Evolutionary conservation across 1,284 basidiomycete genomes (phyloP), one percentile per base, ranked within the genome.

Genomic region (Ceratobasidium sp.): DNA sequence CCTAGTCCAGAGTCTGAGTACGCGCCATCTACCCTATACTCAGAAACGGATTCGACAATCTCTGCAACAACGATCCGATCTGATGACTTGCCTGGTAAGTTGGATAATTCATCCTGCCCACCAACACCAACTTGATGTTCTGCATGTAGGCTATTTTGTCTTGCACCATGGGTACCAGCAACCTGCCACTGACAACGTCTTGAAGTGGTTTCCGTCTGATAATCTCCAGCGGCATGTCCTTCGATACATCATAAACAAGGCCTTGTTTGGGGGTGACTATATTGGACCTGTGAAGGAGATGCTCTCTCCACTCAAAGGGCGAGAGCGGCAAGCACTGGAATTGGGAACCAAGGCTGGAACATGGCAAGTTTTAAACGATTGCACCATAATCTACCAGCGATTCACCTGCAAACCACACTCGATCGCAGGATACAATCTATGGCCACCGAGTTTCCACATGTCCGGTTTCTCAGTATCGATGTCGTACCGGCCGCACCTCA

Each of bases 131-230:
- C 9, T 9, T 18, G 6, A n/a, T n/a, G n/a, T n/a, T n/a, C n/a
- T n/a, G 43, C 43, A 3, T 45, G 14, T 32, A 62, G 59, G 39
- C 16, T 65, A 48, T 21, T 58, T 58, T 45, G 59, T 26, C 50
- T 12, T 28, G 28, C 50, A 53, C 5, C 14, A 53, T 53, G 50
- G 50, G 21, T 9, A 23, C 9, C 50, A 28, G 18, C 50, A 26
- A 18, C 50, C 23, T 2, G 50, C 50, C 9, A 28, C 16, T 18
- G 23, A 53, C 3, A 53, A 53, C 50, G 4, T 32, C 50, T 10
- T 28, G 3, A 26, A 32, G 21, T 53, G 50, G 50, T 53, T 23
- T 32, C 50, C 50, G 9, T 26, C 21, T 10, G 50, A 53, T 23
- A 53, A 53, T n/a, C 5, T 32, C 9, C 23, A 18, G 2, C 50